Evolutionary conservation across 805 yeast species (phyloP).

Genomic region (Metschnikowia kofuensis): DNA sequence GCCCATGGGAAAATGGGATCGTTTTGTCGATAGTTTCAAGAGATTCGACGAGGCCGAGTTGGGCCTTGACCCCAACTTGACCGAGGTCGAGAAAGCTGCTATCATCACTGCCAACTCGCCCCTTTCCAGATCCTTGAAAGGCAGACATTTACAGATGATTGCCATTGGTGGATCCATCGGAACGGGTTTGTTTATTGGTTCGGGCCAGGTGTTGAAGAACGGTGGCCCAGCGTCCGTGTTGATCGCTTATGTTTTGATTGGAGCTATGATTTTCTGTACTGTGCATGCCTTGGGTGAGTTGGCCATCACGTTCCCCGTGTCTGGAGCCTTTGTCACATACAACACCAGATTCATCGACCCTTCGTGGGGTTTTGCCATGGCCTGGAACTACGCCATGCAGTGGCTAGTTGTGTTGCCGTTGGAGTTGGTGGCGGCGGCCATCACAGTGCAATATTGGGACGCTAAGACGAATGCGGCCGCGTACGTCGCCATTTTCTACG

Average conservation of each 20-base stretch:
- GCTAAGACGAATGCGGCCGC: slow-evolving; percentile 47
- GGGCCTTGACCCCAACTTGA: slow-evolving; percentile 40
- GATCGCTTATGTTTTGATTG: slow-evolving; percentile 56
- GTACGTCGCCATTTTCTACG: slow-evolving; percentile 55
- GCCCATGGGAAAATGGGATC: slow-evolving; percentile 15
- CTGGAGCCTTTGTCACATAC: slow-evolving; percentile 25
- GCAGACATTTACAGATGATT: slow-evolving; percentile 63
- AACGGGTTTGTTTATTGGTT: slow-evolving; percentile 66
- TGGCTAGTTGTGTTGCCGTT: slow-evolving; percentile 37
- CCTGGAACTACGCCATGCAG: slow-evolving; percentile 36
- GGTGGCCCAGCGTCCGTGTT: slow-evolving; percentile 66
- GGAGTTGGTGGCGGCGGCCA: slow-evolving; percentile 36
- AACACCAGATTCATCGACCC: slow-evolving; percentile 22
- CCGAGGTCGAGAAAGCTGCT: slow-evolving; percentile 46
- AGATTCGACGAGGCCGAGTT: slow-evolving; percentile 32
- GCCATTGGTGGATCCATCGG: slow-evolving; percentile 70
- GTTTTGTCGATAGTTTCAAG: slow-evolving; percentile 31
- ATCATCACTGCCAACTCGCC: slow-evolving; percentile 55
- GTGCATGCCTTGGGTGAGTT: slow-evolving; percentile 65
- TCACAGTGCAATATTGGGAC: slow-evolving; percentile 47
- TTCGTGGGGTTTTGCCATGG: slow-evolving; percentile 26
- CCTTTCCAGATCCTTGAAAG: slow-evolving; percentile 50
- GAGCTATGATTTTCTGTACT: slow-evolving; percentile 55
- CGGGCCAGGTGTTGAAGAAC: slow-evolving; percentile 50
- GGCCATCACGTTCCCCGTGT: slow-evolving; percentile 47